A percentile compares a stretch with the other conserved stretches of the same genome.
phyloP scores from a whole-genome alignment of 805 yeast genomes.

The Metahyphopichia silvanorum region DNA sequence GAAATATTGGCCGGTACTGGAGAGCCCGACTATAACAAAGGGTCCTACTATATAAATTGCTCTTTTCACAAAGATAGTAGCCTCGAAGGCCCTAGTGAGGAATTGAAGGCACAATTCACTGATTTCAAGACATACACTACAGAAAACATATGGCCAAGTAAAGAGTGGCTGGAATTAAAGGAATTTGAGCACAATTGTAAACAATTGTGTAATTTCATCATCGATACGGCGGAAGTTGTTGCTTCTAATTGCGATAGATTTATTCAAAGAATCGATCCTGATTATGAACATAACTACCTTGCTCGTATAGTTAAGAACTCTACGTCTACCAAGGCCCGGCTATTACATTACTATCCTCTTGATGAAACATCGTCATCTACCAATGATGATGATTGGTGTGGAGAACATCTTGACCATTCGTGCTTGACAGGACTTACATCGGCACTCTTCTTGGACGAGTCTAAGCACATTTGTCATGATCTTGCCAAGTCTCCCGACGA shows the following conservation, averaged over 20 bases:
- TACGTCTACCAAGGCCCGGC: constrained; percentile 55
- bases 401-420: constrained; percentile 59
- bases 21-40: constrained; percentile 48
- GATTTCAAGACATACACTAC: constrained; percentile 44
- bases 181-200: constrained; percentile 36
- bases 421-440: constrained; percentile 59
- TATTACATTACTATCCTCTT: constrained; percentile 51
- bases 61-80: constrained; percentile 44
- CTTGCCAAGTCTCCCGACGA: constrained; percentile 40
- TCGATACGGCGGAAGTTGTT: constrained; percentile 45
- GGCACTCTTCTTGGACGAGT: constrained; percentile 47
- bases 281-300: constrained; percentile 35
- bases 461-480: constrained; percentile 14
- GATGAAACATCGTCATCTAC: constrained; percentile 3
- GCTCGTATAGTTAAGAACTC: constrained; percentile 45
- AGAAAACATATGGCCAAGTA: constrained; percentile 51
- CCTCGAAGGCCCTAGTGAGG: constrained; percentile 45
- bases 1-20: constrained; percentile 44
- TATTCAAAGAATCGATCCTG: constrained; percentile 21
- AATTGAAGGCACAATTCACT: constrained; percentile 26
- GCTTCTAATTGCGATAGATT: constrained; percentile 54
- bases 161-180: constrained; percentile 15
- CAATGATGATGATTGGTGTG: constrained; percentile 51
- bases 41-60: constrained; percentile 58
- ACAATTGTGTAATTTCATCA: constrained; percentile 41